These are phyloP conservation scores for Suillus occidentalis DNA, from an alignment of 768 basidiomycete genomes.

Conservation along the genomic window DNA sequence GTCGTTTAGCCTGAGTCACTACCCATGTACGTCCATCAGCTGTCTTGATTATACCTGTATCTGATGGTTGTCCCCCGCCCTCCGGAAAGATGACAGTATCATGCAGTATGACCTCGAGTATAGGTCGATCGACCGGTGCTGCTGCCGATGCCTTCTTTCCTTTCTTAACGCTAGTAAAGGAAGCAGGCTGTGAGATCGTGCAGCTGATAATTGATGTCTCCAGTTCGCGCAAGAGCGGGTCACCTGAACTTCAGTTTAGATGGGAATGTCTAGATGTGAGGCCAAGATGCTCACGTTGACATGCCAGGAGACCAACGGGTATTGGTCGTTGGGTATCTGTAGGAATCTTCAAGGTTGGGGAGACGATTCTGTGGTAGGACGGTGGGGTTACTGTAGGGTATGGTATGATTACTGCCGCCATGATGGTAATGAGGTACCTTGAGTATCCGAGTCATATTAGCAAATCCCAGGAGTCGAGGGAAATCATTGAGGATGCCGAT, in stretches of 20 bases:
- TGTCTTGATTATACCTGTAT: conserved; percentile 58
- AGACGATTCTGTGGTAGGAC: conserved; percentile 67
- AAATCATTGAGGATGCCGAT: background rate
- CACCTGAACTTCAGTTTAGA: conserved; percentile 43
- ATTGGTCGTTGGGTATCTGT: conserved; percentile 48
- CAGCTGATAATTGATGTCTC: conserved; percentile 56
- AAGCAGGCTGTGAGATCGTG: conserved; percentile 44
- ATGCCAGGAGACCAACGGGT: conserved; percentile 77
- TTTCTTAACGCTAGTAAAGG: conserved; percentile 45
- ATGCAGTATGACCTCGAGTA: conserved; percentile 67
- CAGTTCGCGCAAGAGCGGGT: conserved; percentile 64
- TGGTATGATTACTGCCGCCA: conserved; percentile 42
- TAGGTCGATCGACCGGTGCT: conserved; percentile 41
- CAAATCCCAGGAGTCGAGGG: conserved; percentile 3
- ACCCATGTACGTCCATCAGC: conserved; percentile 49
- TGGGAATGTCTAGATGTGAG: conserved; percentile 8
- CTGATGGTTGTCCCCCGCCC: conserved; percentile 80
- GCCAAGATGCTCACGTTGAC: conserved; percentile 56
- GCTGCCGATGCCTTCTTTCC: conserved; percentile 54
- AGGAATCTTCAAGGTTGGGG: conserved; percentile 56
- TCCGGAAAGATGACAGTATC: conserved; percentile 84
- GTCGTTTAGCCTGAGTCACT: conserved; percentile 65
- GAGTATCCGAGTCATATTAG: background rate
- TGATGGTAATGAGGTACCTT: conserved; percentile 6
- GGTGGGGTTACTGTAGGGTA: conserved; percentile 46